Percentiles rank a stretch among this genome's conserved stretches.
Evolutionary conservation across 2,329 filamentous ascomycete species (phyloP).

Genomic region (Trichoderma simmonsii): DNA sequence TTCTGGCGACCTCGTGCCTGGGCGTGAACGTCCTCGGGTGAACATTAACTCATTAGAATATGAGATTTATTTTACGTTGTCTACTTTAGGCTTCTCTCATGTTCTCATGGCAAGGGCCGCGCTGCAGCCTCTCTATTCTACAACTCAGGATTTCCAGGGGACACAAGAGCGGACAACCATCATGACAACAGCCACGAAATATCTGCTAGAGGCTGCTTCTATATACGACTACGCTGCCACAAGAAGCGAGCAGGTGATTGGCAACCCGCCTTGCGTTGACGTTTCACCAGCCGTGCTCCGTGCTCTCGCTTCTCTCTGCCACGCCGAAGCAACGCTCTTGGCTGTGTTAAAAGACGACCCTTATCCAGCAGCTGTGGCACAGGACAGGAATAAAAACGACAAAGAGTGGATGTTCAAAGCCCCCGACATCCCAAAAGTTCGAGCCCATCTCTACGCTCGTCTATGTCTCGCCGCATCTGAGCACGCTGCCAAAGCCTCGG

Average conservation of each 20-base stretch:
- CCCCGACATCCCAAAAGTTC: constrained; percentile 82
- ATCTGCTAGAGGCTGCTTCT: constrained; percentile 73
- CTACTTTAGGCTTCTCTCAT: constrained; percentile 72
- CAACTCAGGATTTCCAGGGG: constrained; percentile 57
- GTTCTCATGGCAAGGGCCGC: constrained; percentile 68
- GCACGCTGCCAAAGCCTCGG: constrained; percentile 71
- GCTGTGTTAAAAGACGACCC: constrained; percentile 93
- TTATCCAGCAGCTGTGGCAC: constrained; percentile 77
- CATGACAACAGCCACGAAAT: constrained; percentile 71
- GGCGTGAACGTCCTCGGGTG: constrained; percentile 62
- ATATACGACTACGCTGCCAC: constrained; percentile 70
- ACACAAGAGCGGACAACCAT: constrained; percentile 65
- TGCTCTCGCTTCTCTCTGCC: constrained; percentile 62
- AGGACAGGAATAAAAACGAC: constrained; percentile 76
- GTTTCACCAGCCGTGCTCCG: constrained; percentile 51
- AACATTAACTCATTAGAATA: constrained; percentile 73
- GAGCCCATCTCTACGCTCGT: constrained; percentile 81
- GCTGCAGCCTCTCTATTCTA: constrained; percentile 70
- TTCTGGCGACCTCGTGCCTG: constrained; percentile 59
- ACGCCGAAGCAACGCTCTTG: constrained; percentile 85
- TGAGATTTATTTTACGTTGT: constrained; percentile 76
- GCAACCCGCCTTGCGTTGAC: constrained; percentile 48
- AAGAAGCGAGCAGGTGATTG: constrained; percentile 46
- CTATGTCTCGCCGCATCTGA: constrained; percentile 85
- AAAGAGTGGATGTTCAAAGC: constrained; percentile 97